Percentiles rank a stretch among this genome's conserved stretches.
These are phyloP conservation scores for Apiospora aurea DNA, from an alignment of 2,329 filamentous ascomycete species.

Conservation along the genomic window DNA sequence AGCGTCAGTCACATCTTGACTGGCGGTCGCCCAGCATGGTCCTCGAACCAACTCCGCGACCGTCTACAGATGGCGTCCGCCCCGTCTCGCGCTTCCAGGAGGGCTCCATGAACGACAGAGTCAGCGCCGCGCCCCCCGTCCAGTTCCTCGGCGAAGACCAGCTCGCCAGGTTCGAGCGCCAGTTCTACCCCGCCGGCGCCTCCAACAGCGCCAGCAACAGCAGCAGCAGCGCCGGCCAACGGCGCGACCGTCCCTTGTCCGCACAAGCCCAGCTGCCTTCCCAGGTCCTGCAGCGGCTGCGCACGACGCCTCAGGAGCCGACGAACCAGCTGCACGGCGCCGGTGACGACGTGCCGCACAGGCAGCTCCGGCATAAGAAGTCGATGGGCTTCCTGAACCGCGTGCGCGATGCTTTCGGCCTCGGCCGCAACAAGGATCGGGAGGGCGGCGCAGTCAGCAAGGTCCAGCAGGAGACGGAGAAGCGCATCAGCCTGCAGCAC, in stretches of 20 bases:
- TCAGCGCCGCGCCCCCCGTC: slow-evolving; percentile 73
- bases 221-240: neutral
- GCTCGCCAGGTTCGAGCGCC: slow-evolving; percentile 39
- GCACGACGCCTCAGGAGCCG: neutral
- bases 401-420: slow-evolving; percentile 39
- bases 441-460: slow-evolving; percentile 28
- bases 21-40: slow-evolving; percentile 23
- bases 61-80: slow-evolving; percentile 17
- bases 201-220: neutral
- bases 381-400: slow-evolving; percentile 41
- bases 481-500: slow-evolving; percentile 43
- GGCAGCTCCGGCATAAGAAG: slow-evolving; percentile 37
- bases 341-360: slow-evolving; percentile 23
- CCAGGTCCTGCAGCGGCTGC: neutral
- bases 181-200: slow-evolving; percentile 35
- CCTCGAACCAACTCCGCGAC: slow-evolving; percentile 36
- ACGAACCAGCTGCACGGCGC: neutral
- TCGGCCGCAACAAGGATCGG: slow-evolving; percentile 26
- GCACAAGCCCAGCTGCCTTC: slow-evolving; percentile 30
- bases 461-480: slow-evolving; percentile 34
- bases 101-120: slow-evolving; percentile 85
- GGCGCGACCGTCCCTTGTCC: slow-evolving; percentile 34
- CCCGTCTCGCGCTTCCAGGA: slow-evolving; percentile 67
- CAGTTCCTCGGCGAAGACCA: slow-evolving; percentile 62
- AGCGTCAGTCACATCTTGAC: slow-evolving; percentile 33